These are phyloP conservation scores for Haberlea rhodopensis DNA, from an alignment of 257 asterid genomes.

Conservation along the genomic window DNA sequence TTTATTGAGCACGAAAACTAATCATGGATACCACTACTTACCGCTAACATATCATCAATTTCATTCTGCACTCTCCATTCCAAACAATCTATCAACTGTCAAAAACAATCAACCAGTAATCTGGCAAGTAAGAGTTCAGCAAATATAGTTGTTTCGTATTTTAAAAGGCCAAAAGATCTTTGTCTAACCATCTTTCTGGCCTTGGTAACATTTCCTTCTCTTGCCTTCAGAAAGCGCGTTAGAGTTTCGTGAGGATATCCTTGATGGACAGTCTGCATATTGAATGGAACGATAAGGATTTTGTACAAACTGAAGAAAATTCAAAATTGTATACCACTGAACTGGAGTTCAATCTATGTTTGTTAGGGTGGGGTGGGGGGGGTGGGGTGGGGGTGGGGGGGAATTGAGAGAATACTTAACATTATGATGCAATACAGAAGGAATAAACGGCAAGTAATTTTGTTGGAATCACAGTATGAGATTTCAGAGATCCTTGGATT, in stretches of 20 bases:
- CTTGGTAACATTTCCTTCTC: conserved; percentile 64
- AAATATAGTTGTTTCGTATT: conserved; percentile 7
- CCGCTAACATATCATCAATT: conserved; percentile 64
- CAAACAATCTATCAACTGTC: conserved; percentile 59
- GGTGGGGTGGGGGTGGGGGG: too few species aligned
- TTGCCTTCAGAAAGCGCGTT: conserved; percentile 61
- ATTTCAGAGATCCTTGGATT: too few species aligned
- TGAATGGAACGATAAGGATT: conserved; percentile 18
- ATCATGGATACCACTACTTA: conserved; percentile 30
- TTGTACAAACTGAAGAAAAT: not conserved
- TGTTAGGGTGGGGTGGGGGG: too few species aligned
- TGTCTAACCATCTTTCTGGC: conserved; percentile 65
- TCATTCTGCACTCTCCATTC: conserved; percentile 68
- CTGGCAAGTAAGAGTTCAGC: conserved; percentile 24
- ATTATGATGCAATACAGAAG: too few species aligned
- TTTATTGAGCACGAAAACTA: too few species aligned
- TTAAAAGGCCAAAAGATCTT: conserved; percentile 1
- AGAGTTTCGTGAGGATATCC: conserved; percentile 59
- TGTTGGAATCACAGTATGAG: too few species aligned
- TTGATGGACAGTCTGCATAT: conserved; percentile 62
- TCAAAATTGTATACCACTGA: not conserved
- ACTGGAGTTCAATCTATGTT: too few species aligned
- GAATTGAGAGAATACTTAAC: too few species aligned
- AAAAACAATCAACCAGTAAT: conserved; percentile 30
- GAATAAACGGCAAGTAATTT: too few species aligned